A percentile compares a stretch with the other conserved stretches of the same genome.
These are phyloP conservation scores for Firmiana major DNA, from an alignment of 345 rosid species.

Conservation along the genomic window DNA sequence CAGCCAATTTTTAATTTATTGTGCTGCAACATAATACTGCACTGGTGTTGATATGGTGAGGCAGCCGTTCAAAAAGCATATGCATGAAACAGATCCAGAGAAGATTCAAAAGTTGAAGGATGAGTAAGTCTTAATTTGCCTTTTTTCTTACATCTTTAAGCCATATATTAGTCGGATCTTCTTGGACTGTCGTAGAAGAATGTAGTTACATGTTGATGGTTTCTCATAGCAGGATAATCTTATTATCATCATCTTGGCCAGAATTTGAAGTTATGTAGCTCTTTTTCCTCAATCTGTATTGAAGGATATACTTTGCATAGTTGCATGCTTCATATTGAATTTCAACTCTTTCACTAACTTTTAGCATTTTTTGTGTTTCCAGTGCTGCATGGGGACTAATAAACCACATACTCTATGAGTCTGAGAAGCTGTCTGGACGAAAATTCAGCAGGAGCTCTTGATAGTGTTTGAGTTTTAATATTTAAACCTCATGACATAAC, in stretches of 20 bases:
- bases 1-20: background rate
- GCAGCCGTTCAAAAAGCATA: slow-evolving; percentile 78
- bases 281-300: background rate
- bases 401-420: slow-evolving; percentile 80
- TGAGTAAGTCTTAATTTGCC: slow-evolving; percentile 52
- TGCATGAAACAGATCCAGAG: slow-evolving; percentile 79
- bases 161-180: background rate
- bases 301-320: background rate
- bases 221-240: background rate
- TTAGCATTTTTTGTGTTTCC: slow-evolving; percentile 26
- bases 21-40: slow-evolving; percentile 84
- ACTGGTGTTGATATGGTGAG: slow-evolving; percentile 73
- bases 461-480: background rate
- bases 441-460: slow-evolving; percentile 53
- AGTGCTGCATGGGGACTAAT: slow-evolving; percentile 97
- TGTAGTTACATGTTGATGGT: background rate
- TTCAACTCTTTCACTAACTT: background rate
- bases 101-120: slow-evolving; percentile 88
- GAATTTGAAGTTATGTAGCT: background rate
- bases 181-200: background rate
- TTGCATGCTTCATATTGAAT: background rate
- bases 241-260: background rate
- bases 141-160: background rate
- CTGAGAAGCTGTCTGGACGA: slow-evolving; percentile 73
- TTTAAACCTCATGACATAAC: too few species aligned